These are phyloP conservation scores for Neurospora cerealis DNA, from an alignment of 495 filamentous ascomycete species.

Conservation along the genomic window DNA sequence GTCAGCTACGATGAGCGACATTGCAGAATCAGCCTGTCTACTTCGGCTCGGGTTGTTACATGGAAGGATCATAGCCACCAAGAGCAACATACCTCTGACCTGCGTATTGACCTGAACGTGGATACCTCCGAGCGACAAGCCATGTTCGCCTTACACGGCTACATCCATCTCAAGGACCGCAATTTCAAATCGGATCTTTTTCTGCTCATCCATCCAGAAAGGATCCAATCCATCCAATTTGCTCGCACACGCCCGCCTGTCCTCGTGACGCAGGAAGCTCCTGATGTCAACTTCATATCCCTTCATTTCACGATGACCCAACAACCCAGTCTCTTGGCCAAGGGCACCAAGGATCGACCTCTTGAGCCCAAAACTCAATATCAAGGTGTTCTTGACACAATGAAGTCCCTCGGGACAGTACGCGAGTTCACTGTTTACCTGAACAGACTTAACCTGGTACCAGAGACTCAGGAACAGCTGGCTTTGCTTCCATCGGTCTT, in stretches of 20 bases:
- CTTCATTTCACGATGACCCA: background rate
- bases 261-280: background rate
- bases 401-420: background rate
- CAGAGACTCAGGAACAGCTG: background rate
- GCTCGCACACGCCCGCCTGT: background rate
- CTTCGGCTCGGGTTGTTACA: background rate
- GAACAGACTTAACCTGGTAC: background rate
- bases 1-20: background rate
- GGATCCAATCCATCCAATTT: background rate
- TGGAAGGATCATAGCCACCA: background rate
- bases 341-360: background rate
- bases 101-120: background rate
- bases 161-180: background rate
- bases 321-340: background rate
- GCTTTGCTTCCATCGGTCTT: conserved; percentile 1
- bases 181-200: background rate
- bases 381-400: background rate
- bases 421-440: conserved; percentile 2
- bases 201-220: background rate
- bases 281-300: background rate
- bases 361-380: background rate
- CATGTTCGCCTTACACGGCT: background rate
- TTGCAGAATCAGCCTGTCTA: background rate
- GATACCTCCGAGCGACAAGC: background rate
- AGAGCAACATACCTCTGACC: background rate